phyloP scores from a whole-genome alignment of 768 basidiomycete species.

The Cyathus striatus region DNA sequence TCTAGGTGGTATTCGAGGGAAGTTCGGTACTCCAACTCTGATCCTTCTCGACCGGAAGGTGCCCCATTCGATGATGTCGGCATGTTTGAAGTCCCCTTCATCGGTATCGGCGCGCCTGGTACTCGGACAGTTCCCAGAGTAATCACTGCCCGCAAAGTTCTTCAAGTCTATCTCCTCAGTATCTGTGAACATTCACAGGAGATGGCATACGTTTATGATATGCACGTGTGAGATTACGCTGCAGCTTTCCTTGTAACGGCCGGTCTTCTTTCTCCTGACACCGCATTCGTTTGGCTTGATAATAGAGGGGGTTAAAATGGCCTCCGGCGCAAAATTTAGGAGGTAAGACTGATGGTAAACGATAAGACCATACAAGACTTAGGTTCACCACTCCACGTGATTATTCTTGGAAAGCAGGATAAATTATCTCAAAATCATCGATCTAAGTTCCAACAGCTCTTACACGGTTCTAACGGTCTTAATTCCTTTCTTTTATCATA shows the following conservation, averaged over 20 bases:
- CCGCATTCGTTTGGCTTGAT: conserved; percentile 2
- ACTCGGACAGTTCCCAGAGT: too few relatives aligned
- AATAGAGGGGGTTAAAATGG: conserved; percentile 5
- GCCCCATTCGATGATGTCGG: too few relatives aligned
- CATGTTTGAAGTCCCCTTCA: too few relatives aligned
- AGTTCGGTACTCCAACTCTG: not conserved
- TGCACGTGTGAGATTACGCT: conserved; percentile 4
- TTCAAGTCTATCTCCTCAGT: too few relatives aligned
- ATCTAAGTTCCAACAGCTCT: conserved; percentile 4
- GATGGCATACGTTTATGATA: not conserved
- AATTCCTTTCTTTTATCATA: too few relatives aligned
- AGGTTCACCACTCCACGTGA: conserved; percentile 22
- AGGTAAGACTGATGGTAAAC: conserved; percentile 13
- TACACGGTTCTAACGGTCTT: too few relatives aligned
- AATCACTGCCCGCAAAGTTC: too few relatives aligned
- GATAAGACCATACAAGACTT: conserved; percentile 6
- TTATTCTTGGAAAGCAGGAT: conserved; percentile 17
- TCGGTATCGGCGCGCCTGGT: too few relatives aligned
- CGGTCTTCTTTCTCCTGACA: conserved; percentile 2
- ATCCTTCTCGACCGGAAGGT: not conserved
- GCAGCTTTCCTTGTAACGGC: not conserved
- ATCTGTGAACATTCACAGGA: conserved; percentile 8
- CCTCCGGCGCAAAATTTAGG: conserved; percentile 2
- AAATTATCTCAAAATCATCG: conserved; percentile 18
- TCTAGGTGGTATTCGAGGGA: not conserved